Evolutionary conservation across 2,329 filamentous ascomycete genomes (phyloP), one percentile per base, ranked within the genome.

Genomic region (Neopestalotiopsis sp.): DNA sequence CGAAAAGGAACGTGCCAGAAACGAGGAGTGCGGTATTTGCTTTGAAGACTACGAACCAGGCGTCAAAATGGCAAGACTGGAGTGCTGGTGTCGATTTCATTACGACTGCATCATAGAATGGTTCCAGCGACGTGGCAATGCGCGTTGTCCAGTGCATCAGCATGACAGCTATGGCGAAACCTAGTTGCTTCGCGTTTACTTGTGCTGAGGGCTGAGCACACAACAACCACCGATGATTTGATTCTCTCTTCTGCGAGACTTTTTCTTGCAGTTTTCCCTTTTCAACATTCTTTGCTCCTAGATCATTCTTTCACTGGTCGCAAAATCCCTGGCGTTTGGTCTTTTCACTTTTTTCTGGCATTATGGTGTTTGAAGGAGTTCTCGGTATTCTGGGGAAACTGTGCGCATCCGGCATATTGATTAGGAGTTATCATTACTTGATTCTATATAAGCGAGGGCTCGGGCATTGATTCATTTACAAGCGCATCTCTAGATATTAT

Each of bases 1-100:
- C 10, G 90, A 91, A 74, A 92, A 91, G 80, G 90, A 92, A 76
- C 91, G 89, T 72, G 85, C 90, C n/a, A 88, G 90, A 71, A 87
- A 88, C 69, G 89, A 88, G 3, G 90, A 92, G 78, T 91, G 89
- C 75, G 91, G 88, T 5, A 91, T 92, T 65, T 92, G 90, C 72
- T 81, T 92, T 2, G 90, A 91, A 73, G 89, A 91, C 76, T 91
- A 90, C 70, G 85, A 88, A 69, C 88, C 87, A 0, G 89, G 89
- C 1, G 85, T 87, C 34, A 79, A 84, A 32, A 91, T 92, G 89
- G 89, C 87, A n/a, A 82, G 90, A 58, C 79, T 92, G 62, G 90
- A 91, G 78, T 92, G 90, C 73, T 83, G 92, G 32, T 92, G 90
- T 75, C 84, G 89, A 20, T 92, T 91, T 74, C 90, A 92, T 74